These are phyloP conservation scores for Aspergillus sp. DNA, from an alignment of 2,329 filamentous ascomycete genomes.

Conservation along the genomic window DNA sequence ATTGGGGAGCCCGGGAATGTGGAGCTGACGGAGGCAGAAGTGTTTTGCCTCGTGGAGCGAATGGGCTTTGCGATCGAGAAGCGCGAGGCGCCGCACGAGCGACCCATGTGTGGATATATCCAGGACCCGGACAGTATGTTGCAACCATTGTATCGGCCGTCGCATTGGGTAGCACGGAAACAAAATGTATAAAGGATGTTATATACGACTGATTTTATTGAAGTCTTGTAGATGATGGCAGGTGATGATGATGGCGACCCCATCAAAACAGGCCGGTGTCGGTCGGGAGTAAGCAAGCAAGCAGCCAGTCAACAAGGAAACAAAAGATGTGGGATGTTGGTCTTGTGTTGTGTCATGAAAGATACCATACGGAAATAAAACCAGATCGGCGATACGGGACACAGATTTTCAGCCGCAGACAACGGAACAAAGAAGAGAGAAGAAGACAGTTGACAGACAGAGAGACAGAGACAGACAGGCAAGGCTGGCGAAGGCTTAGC, in stretches of 20 bases:
- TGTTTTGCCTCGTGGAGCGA: conserved; percentile 70
- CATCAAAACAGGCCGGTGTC: no score
- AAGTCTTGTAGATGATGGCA: not conserved
- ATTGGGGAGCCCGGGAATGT: conserved; percentile 89
- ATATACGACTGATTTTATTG: no score
- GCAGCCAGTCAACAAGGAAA: no score
- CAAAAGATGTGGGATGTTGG: no score
- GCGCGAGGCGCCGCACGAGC: conserved; percentile 60
- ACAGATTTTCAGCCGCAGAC: conserved; percentile 22
- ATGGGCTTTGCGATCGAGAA: conserved; percentile 76
- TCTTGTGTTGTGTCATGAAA: conserved; percentile 7
- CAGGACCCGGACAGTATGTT: conserved; percentile 84
- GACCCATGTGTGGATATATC: conserved; percentile 71
- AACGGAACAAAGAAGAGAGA: no score
- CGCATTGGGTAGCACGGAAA: conserved; percentile 85
- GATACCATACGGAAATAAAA: not conserved
- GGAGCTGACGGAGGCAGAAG: conserved; percentile 87
- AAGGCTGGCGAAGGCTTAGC: conserved; percentile 20
- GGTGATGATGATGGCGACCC: no score
- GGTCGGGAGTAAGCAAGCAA: no score
- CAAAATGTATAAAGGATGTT: not conserved
- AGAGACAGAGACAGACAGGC: conserved; percentile 18
- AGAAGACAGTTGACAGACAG: conserved; percentile 13
- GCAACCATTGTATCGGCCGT: conserved; percentile 76
- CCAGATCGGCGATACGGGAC: conserved; percentile 10